Base-by-base conservation (phyloP, 495 filamentous ascomycete species). In the Neurospora discreta region DNA sequence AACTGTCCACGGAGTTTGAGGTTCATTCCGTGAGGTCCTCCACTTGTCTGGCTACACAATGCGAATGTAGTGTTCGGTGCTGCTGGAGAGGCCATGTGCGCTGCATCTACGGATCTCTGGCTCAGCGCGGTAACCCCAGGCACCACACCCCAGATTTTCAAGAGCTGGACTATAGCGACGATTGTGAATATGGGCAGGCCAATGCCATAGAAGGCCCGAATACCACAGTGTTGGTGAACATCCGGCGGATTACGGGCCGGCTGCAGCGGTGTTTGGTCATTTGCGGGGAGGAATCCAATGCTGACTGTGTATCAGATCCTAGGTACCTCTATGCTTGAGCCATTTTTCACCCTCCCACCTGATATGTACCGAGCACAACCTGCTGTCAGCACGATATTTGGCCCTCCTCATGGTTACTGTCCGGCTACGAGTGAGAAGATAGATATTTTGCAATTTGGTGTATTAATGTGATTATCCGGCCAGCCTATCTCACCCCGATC, bases 181-280 rank as follows among this genome's bases (percentile, higher is more conserved):
- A 65, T 16, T 26, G 52, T 18, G 10, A 15, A 33, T 18, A 26
- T 33, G 26, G 52, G 52, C 6, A 16, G 52, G 52, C 26, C 52
- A 65, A 65, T 15, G 68, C 58, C 20, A 15, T n/a, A 67, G 68
- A 73, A 70, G 71, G 71, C 71, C 71, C 71, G 71, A 73, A 70
- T 73, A 33, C 58, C 36, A 39, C 33, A 58, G 23, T 58, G 46
- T 58, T 58, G 52, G 52, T 60, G 52, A 60, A 33, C 46, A 58
- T 58, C 23, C 46, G 46, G 11, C 44, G 20, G 20, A 52, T 20
- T 10, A 26, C 23, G 23, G 46, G 46, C 46, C 46, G 46, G 46
- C 46, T 58, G 46, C 30, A 58, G 26, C 46, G 46, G 11, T 58
- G 46, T 58, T 58, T 58, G 20, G 52, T 15, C 15, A 30, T 65